Evolutionary conservation across 2,329 filamentous ascomycete genomes (phyloP).

Genomic region (Cadophora sp.): DNA sequence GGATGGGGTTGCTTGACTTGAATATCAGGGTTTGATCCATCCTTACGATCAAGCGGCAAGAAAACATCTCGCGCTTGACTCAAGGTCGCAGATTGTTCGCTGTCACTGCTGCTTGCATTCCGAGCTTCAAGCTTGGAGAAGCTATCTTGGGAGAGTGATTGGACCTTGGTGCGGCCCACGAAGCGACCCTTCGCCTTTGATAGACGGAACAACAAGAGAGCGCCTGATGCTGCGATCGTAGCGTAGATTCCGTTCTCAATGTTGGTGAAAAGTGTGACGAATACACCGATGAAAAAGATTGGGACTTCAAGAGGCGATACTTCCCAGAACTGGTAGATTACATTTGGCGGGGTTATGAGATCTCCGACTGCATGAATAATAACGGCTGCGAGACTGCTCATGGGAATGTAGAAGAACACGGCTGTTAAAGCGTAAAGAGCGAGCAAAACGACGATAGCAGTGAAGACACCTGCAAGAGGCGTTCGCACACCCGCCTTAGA

Average conservation of each 20-base stretch:
- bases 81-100: slow-evolving; percentile 49
- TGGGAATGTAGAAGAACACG: slow-evolving; percentile 94
- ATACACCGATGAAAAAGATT: slow-evolving; percentile 91
- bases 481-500: slow-evolving; percentile 95
- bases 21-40: slow-evolving; percentile 88
- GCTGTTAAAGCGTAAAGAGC: slow-evolving; percentile 88
- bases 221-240: slow-evolving; percentile 79
- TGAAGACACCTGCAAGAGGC: slow-evolving; percentile 90
- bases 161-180: slow-evolving; percentile 81
- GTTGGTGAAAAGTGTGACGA: slow-evolving; percentile 84
- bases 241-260: slow-evolving; percentile 95
- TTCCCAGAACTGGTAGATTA: slow-evolving; percentile 93
- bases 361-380: slow-evolving; percentile 97
- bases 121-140: slow-evolving; percentile 8
- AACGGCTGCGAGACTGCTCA: slow-evolving; percentile 79
- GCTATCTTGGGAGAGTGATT: slow-evolving; percentile 68
- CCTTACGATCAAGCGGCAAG: slow-evolving; percentile 81
- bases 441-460: slow-evolving; percentile 82
- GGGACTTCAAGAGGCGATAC: slow-evolving; percentile 89
- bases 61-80: slow-evolving; percentile 76
- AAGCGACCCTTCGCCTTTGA: slow-evolving; percentile 84
- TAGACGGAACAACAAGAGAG: slow-evolving; percentile 81
- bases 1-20: slow-evolving; percentile 82
- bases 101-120: slow-evolving; percentile 47
- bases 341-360: slow-evolving; percentile 88